These are phyloP conservation scores for Aspergillus saccharolyticus DNA, from an alignment of 495 filamentous ascomycete genomes.

Conservation along the genomic window DNA sequence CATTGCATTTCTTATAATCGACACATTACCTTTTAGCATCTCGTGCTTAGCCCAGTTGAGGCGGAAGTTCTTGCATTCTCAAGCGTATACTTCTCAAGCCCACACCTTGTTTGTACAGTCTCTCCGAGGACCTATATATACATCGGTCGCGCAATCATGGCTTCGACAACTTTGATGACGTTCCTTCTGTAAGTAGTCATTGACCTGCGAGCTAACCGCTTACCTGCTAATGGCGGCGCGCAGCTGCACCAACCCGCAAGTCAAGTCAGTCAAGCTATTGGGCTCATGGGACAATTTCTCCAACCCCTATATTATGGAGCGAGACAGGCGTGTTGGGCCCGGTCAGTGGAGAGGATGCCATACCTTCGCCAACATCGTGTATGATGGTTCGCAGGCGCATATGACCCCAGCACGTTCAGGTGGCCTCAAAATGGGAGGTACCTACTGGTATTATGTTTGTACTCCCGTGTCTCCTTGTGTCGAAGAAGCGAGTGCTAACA, in stretches of 20 bases:
- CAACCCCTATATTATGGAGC: slow-evolving; percentile 69
- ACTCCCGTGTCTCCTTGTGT: background rate
- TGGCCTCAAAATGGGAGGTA: slow-evolving; percentile 85
- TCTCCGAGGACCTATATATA: too few species aligned
- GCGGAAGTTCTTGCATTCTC: background rate
- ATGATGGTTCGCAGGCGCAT: slow-evolving; percentile 61
- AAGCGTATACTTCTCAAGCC: background rate
- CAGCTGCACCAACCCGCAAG: slow-evolving; percentile 61
- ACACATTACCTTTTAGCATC: background rate
- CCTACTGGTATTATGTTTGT: slow-evolving; percentile 90
- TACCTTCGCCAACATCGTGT: slow-evolving; percentile 75
- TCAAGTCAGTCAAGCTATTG: slow-evolving; percentile 69
- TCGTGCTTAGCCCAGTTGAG: background rate
- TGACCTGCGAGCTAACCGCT: background rate
- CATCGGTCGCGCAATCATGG: slow-evolving; percentile 38
- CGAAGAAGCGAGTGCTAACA: slow-evolving; percentile 11
- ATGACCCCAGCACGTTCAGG: slow-evolving; percentile 59
- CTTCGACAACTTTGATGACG: slow-evolving; percentile 70
- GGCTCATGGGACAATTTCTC: slow-evolving; percentile 94
- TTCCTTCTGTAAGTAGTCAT: slow-evolving; percentile 62
- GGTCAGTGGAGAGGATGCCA: slow-evolving; percentile 83
- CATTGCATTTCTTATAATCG: slow-evolving; percentile 1
- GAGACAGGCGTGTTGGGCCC: slow-evolving; percentile 61
- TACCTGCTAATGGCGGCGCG: slow-evolving; percentile 11
- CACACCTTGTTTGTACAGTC: too few species aligned